Conservation (phyloP, 108 stramenopile genomes). For the Cyclotella cryptica region DNA sequence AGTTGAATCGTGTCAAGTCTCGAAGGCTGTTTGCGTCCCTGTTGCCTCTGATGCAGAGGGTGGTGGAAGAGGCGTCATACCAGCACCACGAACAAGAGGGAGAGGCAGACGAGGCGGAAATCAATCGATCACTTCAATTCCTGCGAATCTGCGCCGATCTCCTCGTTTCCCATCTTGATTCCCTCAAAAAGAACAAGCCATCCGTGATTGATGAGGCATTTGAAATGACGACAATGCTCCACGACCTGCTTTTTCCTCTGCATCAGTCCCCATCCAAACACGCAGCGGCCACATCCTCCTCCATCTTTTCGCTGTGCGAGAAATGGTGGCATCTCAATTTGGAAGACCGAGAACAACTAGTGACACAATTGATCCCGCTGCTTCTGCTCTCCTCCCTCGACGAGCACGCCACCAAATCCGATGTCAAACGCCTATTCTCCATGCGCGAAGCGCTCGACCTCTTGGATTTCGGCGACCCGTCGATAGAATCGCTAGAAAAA, state of each 20-base stretch:
- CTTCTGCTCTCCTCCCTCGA: slow-evolving; percentile 59
- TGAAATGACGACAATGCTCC: slow-evolving; percentile 66
- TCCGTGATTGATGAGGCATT: slow-evolving; percentile 66
- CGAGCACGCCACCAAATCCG: slow-evolving; percentile 59
- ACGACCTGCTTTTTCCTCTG: slow-evolving; percentile 72
- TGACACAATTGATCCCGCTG: slow-evolving; percentile 84
- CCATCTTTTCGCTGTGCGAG: slow-evolving; percentile 86
- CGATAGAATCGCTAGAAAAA: slow-evolving; percentile 58
- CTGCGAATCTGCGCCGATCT: slow-evolving; percentile 53
- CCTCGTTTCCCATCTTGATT: slow-evolving; percentile 59
- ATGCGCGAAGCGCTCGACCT: slow-evolving; percentile 78
- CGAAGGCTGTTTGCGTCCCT: slow-evolving; percentile 39
- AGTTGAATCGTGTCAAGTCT: slow-evolving; percentile 23
- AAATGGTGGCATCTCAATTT: slow-evolving; percentile 84
- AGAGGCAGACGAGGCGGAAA: background rate
- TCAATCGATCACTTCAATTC: slow-evolving; percentile 49
- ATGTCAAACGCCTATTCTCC: slow-evolving; percentile 80
- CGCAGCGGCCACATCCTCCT: slow-evolving; percentile 55
- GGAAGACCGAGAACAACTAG: slow-evolving; percentile 73
- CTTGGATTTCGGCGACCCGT: slow-evolving; percentile 90
- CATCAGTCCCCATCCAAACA: slow-evolving; percentile 36
- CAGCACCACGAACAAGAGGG: slow-evolving; percentile 5
- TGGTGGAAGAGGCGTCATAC: slow-evolving; percentile 37
- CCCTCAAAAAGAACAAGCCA: slow-evolving; percentile 11
- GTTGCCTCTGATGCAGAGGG: slow-evolving; percentile 2